These are phyloP conservation scores for Taphrina wiesneri DNA, from an alignment of 1,139 yeast genomes.

Conservation along the genomic window DNA sequence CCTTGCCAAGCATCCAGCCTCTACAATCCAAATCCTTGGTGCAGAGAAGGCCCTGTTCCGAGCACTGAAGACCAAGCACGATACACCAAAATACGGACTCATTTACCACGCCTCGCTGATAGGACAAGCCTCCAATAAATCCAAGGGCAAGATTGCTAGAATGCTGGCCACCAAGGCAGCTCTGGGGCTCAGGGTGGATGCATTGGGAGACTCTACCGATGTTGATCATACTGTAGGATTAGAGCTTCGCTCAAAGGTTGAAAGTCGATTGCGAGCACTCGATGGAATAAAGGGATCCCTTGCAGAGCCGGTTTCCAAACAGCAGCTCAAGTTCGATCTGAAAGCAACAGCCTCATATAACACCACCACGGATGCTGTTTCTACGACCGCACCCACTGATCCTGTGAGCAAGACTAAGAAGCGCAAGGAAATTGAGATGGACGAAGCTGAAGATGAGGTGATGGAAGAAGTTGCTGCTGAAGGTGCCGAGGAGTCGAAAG, in stretches of 20 bases:
- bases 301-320: slow-evolving; percentile 41
- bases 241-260: slow-evolving; percentile 89
- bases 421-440: slow-evolving; percentile 43
- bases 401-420: slow-evolving; percentile 41
- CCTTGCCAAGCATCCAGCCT: slow-evolving; percentile 96
- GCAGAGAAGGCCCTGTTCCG: slow-evolving; percentile 99
- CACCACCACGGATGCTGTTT: slow-evolving; percentile 80
- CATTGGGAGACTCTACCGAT: slow-evolving; percentile 93
- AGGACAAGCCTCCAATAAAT: slow-evolving; percentile 94
- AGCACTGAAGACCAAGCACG: slow-evolving; percentile 96
- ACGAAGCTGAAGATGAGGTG: slow-evolving; percentile 42
- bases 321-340: slow-evolving; percentile 71
- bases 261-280: slow-evolving; percentile 86
- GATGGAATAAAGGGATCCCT: slow-evolving; percentile 70
- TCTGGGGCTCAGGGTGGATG: slow-evolving; percentile 93
- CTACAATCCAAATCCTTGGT: slow-evolving; percentile 96
- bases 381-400: slow-evolving; percentile 42
- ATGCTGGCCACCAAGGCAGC: slow-evolving; percentile 98
- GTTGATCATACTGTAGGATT: slow-evolving; percentile 93
- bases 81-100: slow-evolving; percentile 97
- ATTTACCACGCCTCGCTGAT: slow-evolving; percentile 95
- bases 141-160: slow-evolving; percentile 98
- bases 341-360: slow-evolving; percentile 85
- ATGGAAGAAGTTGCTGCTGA: slow-evolving; percentile 40
- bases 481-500: slow-evolving; percentile 48